These are phyloP conservation scores for Podaxis mareebaensis DNA, from an alignment of 768 basidiomycete species.

Conservation along the genomic window DNA sequence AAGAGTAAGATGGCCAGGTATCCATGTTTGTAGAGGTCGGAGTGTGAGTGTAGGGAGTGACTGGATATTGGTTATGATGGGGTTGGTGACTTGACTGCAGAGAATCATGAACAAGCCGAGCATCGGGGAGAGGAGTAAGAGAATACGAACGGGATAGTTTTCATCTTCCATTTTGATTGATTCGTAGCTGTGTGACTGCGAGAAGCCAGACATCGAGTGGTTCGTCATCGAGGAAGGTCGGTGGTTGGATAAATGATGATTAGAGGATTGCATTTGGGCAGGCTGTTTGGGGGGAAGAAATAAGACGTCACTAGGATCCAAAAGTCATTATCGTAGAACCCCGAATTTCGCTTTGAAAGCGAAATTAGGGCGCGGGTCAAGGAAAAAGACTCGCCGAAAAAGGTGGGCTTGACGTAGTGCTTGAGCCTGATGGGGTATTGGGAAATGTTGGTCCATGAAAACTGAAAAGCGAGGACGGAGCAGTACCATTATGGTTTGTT, in stretches of 20 bases:
- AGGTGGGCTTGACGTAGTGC: conserved; percentile 74
- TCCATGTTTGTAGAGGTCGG: conserved; percentile 50
- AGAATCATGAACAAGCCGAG: not conserved
- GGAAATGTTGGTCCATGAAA: conserved; percentile 63
- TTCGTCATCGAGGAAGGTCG: conserved; percentile 18
- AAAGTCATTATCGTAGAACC: conserved; percentile 35
- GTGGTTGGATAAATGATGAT: conserved; percentile 19
- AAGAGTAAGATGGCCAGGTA: conserved; percentile 63
- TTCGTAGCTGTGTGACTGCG: conserved; percentile 16
- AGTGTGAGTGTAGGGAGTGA: conserved; percentile 47
- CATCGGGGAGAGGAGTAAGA: not conserved
- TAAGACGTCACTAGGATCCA: conserved; percentile 59
- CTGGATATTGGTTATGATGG: conserved; percentile 27
- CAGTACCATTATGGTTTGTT: conserved; percentile 40
- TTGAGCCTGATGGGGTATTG: conserved; percentile 71
- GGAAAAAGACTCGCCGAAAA: conserved; percentile 71
- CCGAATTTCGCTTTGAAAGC: conserved; percentile 16
- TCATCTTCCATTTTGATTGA: conserved; percentile 18
- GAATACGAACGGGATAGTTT: conserved; percentile 12
- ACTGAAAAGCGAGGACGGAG: conserved; percentile 46
- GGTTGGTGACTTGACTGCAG: conserved; percentile 34
- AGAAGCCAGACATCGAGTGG: conserved; percentile 12
- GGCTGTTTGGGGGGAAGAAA: conserved; percentile 56
- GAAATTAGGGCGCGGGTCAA: conserved; percentile 27
- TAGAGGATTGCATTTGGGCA: conserved; percentile 57